Evolutionary conservation across 768 basidiomycete genomes (phyloP), one percentile per base, ranked within the genome.

Genomic region (Hericium coralloides): DNA sequence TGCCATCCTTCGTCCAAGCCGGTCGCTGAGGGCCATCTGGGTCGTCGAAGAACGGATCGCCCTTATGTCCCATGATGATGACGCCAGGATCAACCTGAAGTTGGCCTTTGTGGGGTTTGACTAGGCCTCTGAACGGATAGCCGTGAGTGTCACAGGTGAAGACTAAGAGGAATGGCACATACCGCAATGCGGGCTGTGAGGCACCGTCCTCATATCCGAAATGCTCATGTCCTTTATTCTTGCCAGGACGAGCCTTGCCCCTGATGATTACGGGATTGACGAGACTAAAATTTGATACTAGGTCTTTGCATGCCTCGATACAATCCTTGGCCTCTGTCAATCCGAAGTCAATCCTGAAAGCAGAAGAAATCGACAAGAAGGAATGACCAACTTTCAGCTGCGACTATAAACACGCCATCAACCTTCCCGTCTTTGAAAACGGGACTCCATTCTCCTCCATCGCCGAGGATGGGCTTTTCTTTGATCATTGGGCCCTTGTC

Each of bases 151-250:
- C 5, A 58, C n/a, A n/a, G n/a, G 0, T 8, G n/a, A 45, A n/a
- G 3, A 45, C 17, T 9, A 12, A 9, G 61, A 58, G 73, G 71
- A 62, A 76, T 0, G 62, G 66, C 39, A 77, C 68, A 3, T 50
- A 65, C 61, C 60, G 50, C 9, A 49, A 36, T 65, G 73, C 68
- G 4, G 81, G 80, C 62, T 81, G 77, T 2, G 79, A 77, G 38
- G 82, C 73, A 1, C 79, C 78, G 60, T 82, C 81, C 59, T 74
- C 59, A 65, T 72, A 82, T 2, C 81, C 80, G 55, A 81, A 81
- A 71, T 80, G 79, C 65, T 82, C 79, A 57, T 79, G 77, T 12
- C 61, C 56, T 18, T 56, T 50, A 4, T 55, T 31, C 0, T 69
- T 61, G 3, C 73, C 76, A 17, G 79, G 78, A 15, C 80, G 70